Conservation (phyloP, 495 filamentous ascomycete genomes). For the Trichoderma virens region DNA sequence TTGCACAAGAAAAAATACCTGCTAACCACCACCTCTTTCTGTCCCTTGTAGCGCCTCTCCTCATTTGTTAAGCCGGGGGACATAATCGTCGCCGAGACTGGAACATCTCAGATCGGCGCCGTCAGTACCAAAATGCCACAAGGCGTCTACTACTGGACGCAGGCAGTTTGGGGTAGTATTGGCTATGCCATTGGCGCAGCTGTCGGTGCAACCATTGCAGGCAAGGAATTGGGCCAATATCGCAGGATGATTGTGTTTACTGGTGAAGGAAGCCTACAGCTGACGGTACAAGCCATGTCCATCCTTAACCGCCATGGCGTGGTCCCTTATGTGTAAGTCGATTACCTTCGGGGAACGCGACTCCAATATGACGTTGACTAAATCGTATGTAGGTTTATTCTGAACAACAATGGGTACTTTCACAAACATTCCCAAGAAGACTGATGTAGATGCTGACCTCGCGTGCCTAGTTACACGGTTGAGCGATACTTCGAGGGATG, state of each 20-base stretch:
- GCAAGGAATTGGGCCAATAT: constrained; percentile 18
- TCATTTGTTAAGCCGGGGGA: constrained; percentile 38
- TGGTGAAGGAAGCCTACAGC: constrained; percentile 34
- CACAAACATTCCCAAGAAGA: not conserved
- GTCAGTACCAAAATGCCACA: constrained; percentile 23
- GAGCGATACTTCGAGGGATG: constrained; percentile 44
- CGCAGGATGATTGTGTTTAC: constrained; percentile 30
- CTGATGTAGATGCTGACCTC: not conserved
- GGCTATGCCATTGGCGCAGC: constrained; percentile 31
- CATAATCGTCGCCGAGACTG: constrained; percentile 42
- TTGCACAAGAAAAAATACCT: not conserved
- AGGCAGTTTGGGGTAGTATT: constrained; percentile 34
- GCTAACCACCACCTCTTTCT: constrained; percentile 2
- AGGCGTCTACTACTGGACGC: constrained; percentile 23
- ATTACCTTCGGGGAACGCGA: constrained; percentile 4
- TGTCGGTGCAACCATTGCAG: constrained; percentile 29
- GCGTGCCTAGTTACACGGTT: constrained; percentile 31
- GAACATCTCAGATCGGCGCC: constrained; percentile 32
- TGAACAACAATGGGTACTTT: constrained; percentile 37
- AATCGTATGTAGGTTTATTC: constrained; percentile 36
- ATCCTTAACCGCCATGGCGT: constrained; percentile 27
- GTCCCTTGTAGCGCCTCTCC: constrained; percentile 13
- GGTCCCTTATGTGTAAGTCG: constrained; percentile 26
- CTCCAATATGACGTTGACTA: not conserved
- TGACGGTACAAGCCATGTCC: constrained; percentile 34